Conservation (phyloP, 306 rosid genomes). For the Adenanthera pavonina region DNA sequence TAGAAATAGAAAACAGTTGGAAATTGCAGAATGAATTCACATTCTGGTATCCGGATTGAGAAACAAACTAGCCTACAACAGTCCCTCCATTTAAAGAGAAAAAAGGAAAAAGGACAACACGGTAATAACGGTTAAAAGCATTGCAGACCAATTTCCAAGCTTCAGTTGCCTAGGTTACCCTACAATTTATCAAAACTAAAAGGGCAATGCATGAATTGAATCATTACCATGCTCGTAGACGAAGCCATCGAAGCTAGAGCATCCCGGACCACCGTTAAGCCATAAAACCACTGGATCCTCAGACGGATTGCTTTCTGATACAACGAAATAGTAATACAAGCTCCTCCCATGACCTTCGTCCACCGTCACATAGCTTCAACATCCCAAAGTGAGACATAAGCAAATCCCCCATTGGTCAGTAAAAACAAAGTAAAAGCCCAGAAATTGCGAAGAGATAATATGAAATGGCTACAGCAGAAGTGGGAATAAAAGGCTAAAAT, state of each 20-base stretch:
- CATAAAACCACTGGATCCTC: conserved; percentile 91
- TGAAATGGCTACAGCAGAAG: not conserved
- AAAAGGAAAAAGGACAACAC: not conserved
- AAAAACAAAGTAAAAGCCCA: not conserved
- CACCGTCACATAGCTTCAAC: conserved; percentile 38
- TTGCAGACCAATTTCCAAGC: not conserved
- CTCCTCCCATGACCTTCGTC: conserved; percentile 61
- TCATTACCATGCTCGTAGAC: conserved; percentile 85
- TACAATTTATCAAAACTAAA: not conserved
- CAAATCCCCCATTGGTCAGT: not conserved
- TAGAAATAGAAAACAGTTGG: not conserved
- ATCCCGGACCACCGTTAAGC: conserved; percentile 98
- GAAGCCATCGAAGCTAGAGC: conserved; percentile 96
- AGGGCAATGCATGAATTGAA: not conserved
- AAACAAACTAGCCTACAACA: not conserved
- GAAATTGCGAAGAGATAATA: not conserved
- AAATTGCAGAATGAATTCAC: not conserved
- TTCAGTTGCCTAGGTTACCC: not conserved
- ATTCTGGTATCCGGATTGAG: not conserved
- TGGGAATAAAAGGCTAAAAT: not conserved
- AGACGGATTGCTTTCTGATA: conserved; percentile 75
- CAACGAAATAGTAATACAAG: conserved; percentile 80
- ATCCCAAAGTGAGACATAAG: not conserved
- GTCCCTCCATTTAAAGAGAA: not conserved
- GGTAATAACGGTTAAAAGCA: not conserved